A percentile compares a stretch with the other conserved stretches of the same genome.
These are phyloP conservation scores for Trichomonascaceae sp. DNA, from an alignment of 1,139 yeast species.

Conservation along the genomic window DNA sequence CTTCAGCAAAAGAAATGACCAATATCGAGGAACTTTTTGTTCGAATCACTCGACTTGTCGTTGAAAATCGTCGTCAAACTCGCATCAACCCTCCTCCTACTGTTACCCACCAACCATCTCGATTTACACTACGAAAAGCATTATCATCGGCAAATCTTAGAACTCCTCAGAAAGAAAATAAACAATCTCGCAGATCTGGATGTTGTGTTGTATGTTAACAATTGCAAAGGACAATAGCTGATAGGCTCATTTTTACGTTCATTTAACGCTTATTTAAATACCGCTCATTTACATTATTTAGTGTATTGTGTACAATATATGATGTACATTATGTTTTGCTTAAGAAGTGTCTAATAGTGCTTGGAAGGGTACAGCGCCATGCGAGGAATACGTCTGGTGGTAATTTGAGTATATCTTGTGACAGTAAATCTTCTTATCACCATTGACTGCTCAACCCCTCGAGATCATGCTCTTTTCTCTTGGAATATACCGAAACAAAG, in stretches of 20 bases:
- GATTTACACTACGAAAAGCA: conserved; percentile 11
- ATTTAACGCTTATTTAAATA: neutral
- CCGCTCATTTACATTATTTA: too few relatives aligned
- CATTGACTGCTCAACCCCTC: too few relatives aligned
- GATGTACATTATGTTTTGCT: too few relatives aligned
- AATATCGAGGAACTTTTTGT: conserved; percentile 85
- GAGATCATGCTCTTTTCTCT: conserved; percentile 5
- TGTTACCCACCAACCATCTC: conserved; percentile 2
- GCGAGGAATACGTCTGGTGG: too few relatives aligned
- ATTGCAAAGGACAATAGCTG: neutral
- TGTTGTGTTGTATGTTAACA: conserved; percentile 7
- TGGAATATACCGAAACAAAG: conserved; percentile 34
- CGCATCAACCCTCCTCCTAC: neutral
- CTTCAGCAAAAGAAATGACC: conserved; percentile 83
- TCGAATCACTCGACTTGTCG: conserved; percentile 57
- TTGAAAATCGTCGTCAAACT: conserved; percentile 14
- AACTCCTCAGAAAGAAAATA: neutral
- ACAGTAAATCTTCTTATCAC: too few relatives aligned
- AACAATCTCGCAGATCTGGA: conserved; percentile 8
- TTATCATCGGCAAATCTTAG: conserved; percentile 11
- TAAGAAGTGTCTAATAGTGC: too few relatives aligned
- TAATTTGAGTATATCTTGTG: too few relatives aligned
- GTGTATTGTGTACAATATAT: too few relatives aligned
- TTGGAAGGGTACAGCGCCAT: too few relatives aligned
- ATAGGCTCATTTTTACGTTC: neutral